A percentile compares a stretch with the other conserved stretches of the same genome.
Conservation (phyloP, 371 early-diverging fungal species). For the Lichtheimia corymbifera region DNA sequence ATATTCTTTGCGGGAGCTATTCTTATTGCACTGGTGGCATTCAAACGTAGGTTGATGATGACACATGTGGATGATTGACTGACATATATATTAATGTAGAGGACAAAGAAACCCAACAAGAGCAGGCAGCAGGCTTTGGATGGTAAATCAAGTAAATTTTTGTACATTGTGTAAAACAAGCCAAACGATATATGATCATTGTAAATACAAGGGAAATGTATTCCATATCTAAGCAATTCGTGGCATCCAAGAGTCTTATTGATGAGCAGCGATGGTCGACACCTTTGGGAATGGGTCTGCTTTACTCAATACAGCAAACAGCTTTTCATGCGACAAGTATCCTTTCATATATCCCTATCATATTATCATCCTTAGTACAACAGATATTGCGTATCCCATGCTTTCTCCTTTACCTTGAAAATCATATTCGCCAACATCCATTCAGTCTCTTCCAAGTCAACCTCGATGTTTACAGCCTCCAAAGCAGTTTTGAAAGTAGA, state of each 20-base stretch:
- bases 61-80: background rate
- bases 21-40: constrained; percentile 69
- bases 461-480: constrained; percentile 39
- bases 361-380: background rate
- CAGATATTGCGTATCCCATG: background rate
- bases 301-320: constrained; percentile 74
- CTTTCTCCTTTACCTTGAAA: constrained; percentile 53
- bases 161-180: too few species aligned
- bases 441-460: constrained; percentile 52
- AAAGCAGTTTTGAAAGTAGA: constrained; percentile 57
- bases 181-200: too few species aligned
- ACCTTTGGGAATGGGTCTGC: constrained; percentile 75
- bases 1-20: constrained; percentile 73
- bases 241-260: too few species aligned
- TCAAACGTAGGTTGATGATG: constrained; percentile 50
- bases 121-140: constrained; percentile 30
- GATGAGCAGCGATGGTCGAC: background rate
- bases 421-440: constrained; percentile 77
- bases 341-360: constrained; percentile 81
- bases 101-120: constrained; percentile 31
- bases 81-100: constrained; percentile 8
- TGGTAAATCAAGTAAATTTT: background rate
- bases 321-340: constrained; percentile 83
- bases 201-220: too few species aligned
- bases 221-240: too few species aligned